These are phyloP conservation scores for Scenedesmus sp. DNA, from an alignment of 163 green algal genomes.

Conservation along the genomic window DNA sequence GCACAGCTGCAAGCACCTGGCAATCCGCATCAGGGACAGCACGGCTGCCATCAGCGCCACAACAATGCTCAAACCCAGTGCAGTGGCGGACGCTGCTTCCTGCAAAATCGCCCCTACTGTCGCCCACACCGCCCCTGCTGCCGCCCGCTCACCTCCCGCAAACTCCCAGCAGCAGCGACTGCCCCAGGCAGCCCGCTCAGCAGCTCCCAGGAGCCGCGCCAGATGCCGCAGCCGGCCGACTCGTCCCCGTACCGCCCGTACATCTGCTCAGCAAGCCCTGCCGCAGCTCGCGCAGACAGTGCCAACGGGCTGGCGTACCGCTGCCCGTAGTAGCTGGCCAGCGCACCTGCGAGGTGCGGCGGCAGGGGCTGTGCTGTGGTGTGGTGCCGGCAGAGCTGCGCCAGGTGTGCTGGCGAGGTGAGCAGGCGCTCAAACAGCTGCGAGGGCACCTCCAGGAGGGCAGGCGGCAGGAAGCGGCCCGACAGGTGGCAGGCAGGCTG, in stretches of 20 bases:
- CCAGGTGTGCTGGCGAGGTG: constrained; percentile 47
- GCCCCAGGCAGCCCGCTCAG: constrained; percentile 15
- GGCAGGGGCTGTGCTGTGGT: not conserved
- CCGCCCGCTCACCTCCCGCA: not conserved
- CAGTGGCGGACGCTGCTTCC: not conserved
- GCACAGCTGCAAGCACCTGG: not conserved
- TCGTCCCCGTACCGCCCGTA: constrained; percentile 12
- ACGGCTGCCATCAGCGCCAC: too few relatives aligned
- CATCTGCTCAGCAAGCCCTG: constrained; percentile 51
- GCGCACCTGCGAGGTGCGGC: not conserved
- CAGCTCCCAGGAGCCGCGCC: constrained; percentile 39
- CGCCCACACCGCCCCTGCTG: not conserved
- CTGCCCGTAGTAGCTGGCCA: constrained; percentile 24
- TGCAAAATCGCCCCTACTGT: not conserved
- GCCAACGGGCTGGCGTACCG: constrained; percentile 20
- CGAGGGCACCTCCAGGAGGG: constrained; percentile 61
- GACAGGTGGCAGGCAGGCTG: constrained; percentile 53
- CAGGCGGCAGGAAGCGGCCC: constrained; percentile 60
- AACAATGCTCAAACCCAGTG: too few relatives aligned
- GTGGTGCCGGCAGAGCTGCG: constrained; percentile 48
- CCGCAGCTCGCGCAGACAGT: constrained; percentile 4
- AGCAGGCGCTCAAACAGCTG: constrained; percentile 61
- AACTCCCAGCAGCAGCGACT: not conserved
- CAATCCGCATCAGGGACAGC: not conserved
- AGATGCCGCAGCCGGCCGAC: not conserved